Evolutionary conservation across 2,329 filamentous ascomycete species (phyloP).

Genomic region (Thielaviopsis punctulata): DNA sequence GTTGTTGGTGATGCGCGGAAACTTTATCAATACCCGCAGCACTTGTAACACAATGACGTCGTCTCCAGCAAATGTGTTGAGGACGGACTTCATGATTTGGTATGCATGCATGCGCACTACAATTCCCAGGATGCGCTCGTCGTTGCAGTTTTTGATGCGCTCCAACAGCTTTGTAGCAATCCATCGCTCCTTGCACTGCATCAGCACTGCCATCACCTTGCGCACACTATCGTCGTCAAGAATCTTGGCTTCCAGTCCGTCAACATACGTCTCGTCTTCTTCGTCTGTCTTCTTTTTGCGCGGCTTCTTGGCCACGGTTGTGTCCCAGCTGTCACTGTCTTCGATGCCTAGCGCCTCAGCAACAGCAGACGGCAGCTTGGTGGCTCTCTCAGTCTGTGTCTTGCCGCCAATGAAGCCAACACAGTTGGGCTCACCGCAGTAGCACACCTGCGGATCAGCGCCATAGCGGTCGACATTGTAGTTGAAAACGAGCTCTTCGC

Average conservation of each 20-base stretch:
- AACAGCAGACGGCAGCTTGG: slow-evolving; percentile 72
- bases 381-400: slow-evolving; percentile 89
- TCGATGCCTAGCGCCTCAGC: slow-evolving; percentile 95
- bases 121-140: slow-evolving; percentile 71
- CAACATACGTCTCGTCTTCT: slow-evolving; percentile 90
- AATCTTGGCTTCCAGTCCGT: slow-evolving; percentile 63
- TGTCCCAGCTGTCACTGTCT: slow-evolving; percentile 82
- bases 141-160: slow-evolving; percentile 72
- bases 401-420: slow-evolving; percentile 94
- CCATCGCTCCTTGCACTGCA: slow-evolving; percentile 99
- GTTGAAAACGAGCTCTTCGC: slow-evolving; percentile 95
- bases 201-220: slow-evolving; percentile 89
- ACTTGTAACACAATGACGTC: slow-evolving; percentile 79
- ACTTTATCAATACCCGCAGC: slow-evolving; percentile 70
- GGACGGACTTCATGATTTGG: slow-evolving; percentile 74
- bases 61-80: slow-evolving; percentile 77
- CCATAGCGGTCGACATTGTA: slow-evolving; percentile 99
- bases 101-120: slow-evolving; percentile 97
- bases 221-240: slow-evolving; percentile 71
- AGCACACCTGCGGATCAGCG: slow-evolving; percentile 89
- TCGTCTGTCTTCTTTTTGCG: slow-evolving; percentile 84
- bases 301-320: slow-evolving; percentile 71
- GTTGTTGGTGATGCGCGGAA: slow-evolving; percentile 84
- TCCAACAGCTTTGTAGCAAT: slow-evolving; percentile 87
- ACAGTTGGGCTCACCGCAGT: slow-evolving; percentile 88